Base-by-base conservation (phyloP, 352 stramenopile genomes). In the Phytophthora citrophthora region DNA sequence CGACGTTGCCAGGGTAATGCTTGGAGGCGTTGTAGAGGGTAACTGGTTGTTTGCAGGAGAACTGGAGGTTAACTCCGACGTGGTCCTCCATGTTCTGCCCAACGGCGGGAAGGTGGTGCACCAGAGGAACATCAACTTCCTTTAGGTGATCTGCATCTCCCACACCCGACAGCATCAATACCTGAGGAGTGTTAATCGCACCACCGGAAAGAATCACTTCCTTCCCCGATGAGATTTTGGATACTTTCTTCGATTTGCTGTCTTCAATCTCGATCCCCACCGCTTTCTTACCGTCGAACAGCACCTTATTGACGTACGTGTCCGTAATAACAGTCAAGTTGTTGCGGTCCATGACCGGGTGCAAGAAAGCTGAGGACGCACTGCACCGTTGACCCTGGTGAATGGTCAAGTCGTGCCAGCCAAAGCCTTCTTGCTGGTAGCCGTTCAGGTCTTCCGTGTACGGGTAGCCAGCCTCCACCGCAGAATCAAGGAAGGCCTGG, bases 1-100 rank as follows among this genome's bases (percentile, higher is more conserved):
- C 65, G 69, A 93, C 91, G 20, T 93, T 91, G 73, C 90, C 76
- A 4, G 86, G 86, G 68, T 91, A 94, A 40, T 83, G 84, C 70
- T 84, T 91, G 16, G 85, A 92, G 13, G 88, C 84, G 48, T 93
- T 90, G 70, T 95, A 90, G 7, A 96, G 79, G 40, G 86, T 95
- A 34, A 95, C 85, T 12, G 87, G 87, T 59, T 95, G 82, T 39
- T 87, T 92, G 72, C 81, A 94, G 24, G 78, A 54, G 74, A 93
- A 95, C 59, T 95, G 86, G 53, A 96, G 70, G 62, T 95, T 92
- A 15, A 91, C 66, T 38, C 93, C 88, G 32, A 94, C 57, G 53
- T 96, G 88, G 44, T 96, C 88, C 51, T 94, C 81, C 77, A 96
- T 85, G 74, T 96, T 91, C 52, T 92, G 71, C 4, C 88, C 88